These are phyloP conservation scores for Phalaenopsis equestris DNA, from an alignment of 106 monocot genomes.

Conservation along the genomic window DNA sequence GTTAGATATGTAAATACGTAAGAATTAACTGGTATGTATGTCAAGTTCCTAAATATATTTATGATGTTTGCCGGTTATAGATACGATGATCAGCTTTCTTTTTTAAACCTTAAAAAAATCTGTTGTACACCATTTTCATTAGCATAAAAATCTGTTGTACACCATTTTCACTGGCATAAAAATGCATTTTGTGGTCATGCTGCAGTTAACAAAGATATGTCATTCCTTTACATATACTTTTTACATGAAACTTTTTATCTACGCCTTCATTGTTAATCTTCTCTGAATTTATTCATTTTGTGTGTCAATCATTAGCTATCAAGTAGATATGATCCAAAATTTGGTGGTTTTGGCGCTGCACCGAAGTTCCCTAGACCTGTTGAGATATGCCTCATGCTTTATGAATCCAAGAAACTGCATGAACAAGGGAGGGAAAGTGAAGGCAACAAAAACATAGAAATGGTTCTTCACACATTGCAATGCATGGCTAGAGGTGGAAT, in stretches of 20 bases:
- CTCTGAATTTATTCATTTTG: background rate
- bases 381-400: constrained; percentile 70
- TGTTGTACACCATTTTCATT: background rate
- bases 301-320: constrained; percentile 30
- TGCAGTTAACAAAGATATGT: background rate
- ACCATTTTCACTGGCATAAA: background rate
- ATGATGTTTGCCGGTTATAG: background rate
- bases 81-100: background rate
- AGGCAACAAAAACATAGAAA: constrained; percentile 40
- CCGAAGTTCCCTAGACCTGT: constrained; percentile 98
- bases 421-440: constrained; percentile 45
- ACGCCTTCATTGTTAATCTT: background rate
- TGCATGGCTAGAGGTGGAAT: constrained; percentile 96
- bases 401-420: constrained; percentile 49
- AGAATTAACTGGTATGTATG: no score
- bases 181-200: background rate
- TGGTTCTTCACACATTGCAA: constrained; percentile 62
- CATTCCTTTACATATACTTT: background rate
- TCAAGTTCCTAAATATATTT: background rate
- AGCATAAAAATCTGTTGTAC: background rate
- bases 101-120: background rate
- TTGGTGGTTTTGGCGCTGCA: constrained; percentile 90
- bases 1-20: no score
- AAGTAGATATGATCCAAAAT: constrained; percentile 65
- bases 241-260: background rate